These are phyloP conservation scores for Solanum sejunctum DNA, from an alignment of 257 asterid genomes.

Conservation along the genomic window DNA sequence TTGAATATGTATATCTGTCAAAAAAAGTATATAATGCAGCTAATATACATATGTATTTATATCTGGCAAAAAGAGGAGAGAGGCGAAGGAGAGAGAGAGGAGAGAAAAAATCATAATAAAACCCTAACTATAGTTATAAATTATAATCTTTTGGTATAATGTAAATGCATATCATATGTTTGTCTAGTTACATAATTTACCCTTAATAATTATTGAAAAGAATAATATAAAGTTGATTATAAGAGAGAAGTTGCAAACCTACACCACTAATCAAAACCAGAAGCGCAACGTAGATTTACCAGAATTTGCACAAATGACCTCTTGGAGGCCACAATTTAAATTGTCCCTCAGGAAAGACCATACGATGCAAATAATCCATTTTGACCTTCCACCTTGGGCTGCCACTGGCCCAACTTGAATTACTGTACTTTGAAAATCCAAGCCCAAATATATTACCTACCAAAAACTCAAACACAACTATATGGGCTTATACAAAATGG, in stretches of 20 bases:
- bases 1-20: no score
- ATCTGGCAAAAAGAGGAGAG: no score
- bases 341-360: not conserved
- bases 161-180: no score
- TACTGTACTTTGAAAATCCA: not conserved
- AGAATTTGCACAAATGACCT: not conserved
- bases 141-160: no score
- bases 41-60: no score
- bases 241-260: not conserved
- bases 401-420: not conserved
- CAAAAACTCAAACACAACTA: not conserved
- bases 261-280: not conserved
- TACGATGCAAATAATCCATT: not conserved
- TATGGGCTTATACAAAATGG: not conserved
- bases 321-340: not conserved
- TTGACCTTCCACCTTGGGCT: not conserved
- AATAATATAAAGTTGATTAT: not conserved
- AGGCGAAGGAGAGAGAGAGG: no score
- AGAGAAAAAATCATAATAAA: no score
- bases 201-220: not conserved
- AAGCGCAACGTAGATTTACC: not conserved
- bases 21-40: no score
- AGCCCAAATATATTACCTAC: not conserved
- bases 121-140: no score
- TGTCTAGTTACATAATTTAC: no score